Base-by-base conservation (phyloP, 805 yeast genomes). In the Schwanniomyces occidentalis region DNA sequence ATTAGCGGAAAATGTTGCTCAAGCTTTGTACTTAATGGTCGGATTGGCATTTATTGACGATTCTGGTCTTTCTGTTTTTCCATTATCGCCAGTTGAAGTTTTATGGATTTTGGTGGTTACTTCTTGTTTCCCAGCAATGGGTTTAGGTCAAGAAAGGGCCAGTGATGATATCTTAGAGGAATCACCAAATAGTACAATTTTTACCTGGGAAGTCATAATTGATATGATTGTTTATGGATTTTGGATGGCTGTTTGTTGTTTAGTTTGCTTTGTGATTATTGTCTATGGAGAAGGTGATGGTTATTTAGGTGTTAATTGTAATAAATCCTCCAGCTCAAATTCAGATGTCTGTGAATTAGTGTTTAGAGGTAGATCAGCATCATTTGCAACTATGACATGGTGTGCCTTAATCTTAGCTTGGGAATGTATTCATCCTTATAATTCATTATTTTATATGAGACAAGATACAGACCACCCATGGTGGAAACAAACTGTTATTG, bases 331-430 rank as follows among this genome's bases (percentile, higher is more conserved):
- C 47, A 66, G 26, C 8, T 25, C 37, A 7, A 24, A 21, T 19
- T 27, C 15, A 8, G 25, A 25, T 2, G 40, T 62, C 0, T 87
- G 96, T 61, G 49, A 63, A 29, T 59, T 69, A 42, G 95, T 87
- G 8, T 86, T 80, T 61, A 71, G 75, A 48, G 85, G 89, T 4
- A 76, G 96, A 56, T 76, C 95, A 3, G 76, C 84, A 3, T 75
- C 89, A 0, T 87, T 87, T 66, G 83, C 83, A 1, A 76, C 82
- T 2, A 81, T 86, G 81, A 87, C 95, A 0, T 87, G 95, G 95
- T 76, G 90, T 63, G 84, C 91, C 3, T 70, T 87, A 40, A 55
- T 86, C 18, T 65, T 85, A 30, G 93, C 95, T 1, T 85, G 93
- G 93, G 93, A 85, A 61, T 87, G 86, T 48, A 72, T 85, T 38